Conservation (phyloP, 345 rosid species). For the Physaria fendleri region DNA sequence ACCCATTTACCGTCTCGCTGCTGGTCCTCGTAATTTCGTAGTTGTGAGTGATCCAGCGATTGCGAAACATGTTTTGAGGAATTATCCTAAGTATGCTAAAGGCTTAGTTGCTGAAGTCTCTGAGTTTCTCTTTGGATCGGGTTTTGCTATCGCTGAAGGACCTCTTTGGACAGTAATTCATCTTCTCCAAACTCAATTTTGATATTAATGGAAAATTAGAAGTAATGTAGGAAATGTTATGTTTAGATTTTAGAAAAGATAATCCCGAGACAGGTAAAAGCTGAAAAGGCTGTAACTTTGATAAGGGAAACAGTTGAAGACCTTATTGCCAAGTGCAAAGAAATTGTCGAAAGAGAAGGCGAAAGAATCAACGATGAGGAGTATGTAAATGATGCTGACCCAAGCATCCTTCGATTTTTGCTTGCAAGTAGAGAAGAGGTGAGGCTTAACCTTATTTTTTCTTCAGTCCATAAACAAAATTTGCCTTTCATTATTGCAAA, state of each 20-base stretch:
- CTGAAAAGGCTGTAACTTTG: slow-evolving; percentile 69
- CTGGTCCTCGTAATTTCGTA: slow-evolving; percentile 86
- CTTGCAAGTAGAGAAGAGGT: slow-evolving; percentile 98
- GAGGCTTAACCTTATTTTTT: slow-evolving; percentile 46
- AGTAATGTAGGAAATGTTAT: no score
- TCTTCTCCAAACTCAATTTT: neutral
- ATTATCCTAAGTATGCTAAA: slow-evolving; percentile 68
- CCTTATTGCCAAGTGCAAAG: slow-evolving; percentile 72
- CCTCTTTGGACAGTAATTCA: slow-evolving; percentile 75
- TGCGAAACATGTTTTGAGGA: slow-evolving; percentile 80
- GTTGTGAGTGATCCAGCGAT: slow-evolving; percentile 85
- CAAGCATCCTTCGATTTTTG: slow-evolving; percentile 87
- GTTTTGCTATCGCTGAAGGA: slow-evolving; percentile 92
- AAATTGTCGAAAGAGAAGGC: slow-evolving; percentile 86
- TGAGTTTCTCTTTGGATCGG: slow-evolving; percentile 83
- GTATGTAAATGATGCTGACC: slow-evolving; percentile 86
- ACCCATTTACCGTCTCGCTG: slow-evolving; percentile 86
- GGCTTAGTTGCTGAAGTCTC: slow-evolving; percentile 93
- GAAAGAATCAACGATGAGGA: slow-evolving; percentile 81
- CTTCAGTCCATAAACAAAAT: neutral
- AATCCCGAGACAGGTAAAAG: slow-evolving; percentile 87
- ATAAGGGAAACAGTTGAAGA: slow-evolving; percentile 78
- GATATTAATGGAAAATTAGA: neutral
- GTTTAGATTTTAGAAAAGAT: no score
- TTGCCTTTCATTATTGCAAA: neutral